A percentile compares a stretch with the other conserved stretches of the same genome.
phyloP scores from a whole-genome alignment of 495 filamentous ascomycete genomes.

The Beverwykella pulmonaria region DNA sequence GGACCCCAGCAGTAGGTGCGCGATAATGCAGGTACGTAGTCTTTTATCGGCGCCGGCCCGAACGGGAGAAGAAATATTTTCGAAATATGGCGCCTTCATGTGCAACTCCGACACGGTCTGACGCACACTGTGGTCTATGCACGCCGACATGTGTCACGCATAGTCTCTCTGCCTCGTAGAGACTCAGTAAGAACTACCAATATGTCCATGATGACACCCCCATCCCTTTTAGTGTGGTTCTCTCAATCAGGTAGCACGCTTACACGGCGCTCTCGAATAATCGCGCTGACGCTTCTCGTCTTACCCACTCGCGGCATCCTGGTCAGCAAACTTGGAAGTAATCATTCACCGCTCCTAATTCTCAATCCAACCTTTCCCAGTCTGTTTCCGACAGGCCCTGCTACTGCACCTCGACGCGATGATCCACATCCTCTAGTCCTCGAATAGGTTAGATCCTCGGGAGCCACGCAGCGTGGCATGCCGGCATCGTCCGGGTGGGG shows the following conservation, averaged over 20 bases:
- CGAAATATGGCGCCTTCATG: background rate
- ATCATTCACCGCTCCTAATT: background rate
- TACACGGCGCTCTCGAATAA: too few species aligned
- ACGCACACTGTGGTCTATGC: background rate
- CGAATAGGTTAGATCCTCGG: background rate
- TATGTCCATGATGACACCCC: too few species aligned
- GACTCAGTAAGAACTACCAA: too few species aligned
- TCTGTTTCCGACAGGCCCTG: background rate
- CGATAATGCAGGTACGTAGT: constrained; percentile 8
- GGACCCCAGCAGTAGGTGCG: background rate
- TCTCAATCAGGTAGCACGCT: too few species aligned
- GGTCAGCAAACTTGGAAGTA: too few species aligned
- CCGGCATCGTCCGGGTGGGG: background rate
- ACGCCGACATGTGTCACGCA: background rate
- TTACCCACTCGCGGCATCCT: too few species aligned
- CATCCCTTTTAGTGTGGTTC: too few species aligned
- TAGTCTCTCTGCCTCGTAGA: background rate
- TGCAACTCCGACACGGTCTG: background rate
- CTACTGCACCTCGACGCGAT: background rate
- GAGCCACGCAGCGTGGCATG: background rate
- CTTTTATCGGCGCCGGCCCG: background rate
- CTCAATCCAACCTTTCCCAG: background rate
- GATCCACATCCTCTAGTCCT: background rate
- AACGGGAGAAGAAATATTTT: too few species aligned
- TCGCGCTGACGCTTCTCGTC: too few species aligned